Evolutionary conservation across 768 basidiomycete genomes (phyloP).

Genomic region (Ramaria rubella): DNA sequence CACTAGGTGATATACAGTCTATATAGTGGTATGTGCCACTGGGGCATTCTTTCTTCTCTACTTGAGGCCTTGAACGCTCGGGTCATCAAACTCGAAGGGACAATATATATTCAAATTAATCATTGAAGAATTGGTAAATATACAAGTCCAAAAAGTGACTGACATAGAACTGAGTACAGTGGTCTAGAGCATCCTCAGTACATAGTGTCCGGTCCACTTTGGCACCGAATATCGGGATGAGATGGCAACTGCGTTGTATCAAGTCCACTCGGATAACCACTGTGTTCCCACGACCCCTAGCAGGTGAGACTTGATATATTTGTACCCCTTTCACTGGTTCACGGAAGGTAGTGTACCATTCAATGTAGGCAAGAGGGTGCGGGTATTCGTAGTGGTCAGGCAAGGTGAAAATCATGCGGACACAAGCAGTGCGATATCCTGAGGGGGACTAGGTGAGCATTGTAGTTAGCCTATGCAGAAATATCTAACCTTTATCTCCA

Average conservation of each 20-base stretch:
- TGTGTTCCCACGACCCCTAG: conserved; percentile 15
- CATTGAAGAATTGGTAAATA: neutral
- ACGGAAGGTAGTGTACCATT: conserved; percentile 19
- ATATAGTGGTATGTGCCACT: too few relatives aligned
- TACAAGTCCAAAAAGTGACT: neutral
- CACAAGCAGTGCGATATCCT: conserved; percentile 11
- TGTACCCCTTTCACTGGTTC: neutral
- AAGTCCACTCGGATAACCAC: conserved; percentile 16
- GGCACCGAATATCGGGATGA: conserved; percentile 14
- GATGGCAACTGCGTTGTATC: conserved; percentile 16
- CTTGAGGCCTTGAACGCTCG: too few relatives aligned
- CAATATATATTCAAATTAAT: too few relatives aligned
- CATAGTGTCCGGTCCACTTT: conserved; percentile 14
- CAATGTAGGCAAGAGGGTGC: conserved; percentile 20
- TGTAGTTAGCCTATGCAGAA: neutral
- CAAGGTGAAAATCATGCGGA: conserved; percentile 14
- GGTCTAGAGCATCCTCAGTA: conserved; percentile 18
- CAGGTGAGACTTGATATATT: conserved; percentile 20
- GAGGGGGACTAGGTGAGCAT: neutral
- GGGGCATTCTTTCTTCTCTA: too few relatives aligned
- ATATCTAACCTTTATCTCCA: neutral
- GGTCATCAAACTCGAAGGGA: too few relatives aligned
- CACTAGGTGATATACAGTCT: too few relatives aligned
- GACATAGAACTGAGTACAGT: neutral
- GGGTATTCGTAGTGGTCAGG: conserved; percentile 9